phyloP scores from a whole-genome alignment of 768 basidiomycete species.

The Pisolithus microcarpus region DNA sequence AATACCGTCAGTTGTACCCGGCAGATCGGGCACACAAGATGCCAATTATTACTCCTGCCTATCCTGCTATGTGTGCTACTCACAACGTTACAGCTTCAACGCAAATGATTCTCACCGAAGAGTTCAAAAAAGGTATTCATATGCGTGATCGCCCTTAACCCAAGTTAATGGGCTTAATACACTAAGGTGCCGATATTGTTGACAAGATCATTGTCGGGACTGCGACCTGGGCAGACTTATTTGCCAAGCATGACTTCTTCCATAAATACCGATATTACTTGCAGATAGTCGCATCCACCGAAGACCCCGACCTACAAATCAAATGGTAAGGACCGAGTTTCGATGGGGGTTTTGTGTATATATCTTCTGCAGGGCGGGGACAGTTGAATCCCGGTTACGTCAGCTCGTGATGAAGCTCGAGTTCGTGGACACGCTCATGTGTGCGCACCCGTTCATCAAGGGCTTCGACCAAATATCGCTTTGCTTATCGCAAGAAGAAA shows the following conservation, averaged over 20 bases:
- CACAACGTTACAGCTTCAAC: conserved; percentile 97
- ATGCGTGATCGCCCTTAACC: background rate
- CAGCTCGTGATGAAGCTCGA: conserved; percentile 98
- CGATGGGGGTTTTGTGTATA: conserved; percentile 7
- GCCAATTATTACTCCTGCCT: conserved; percentile 99
- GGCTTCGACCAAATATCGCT: conserved; percentile 85
- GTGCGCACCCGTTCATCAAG: conserved; percentile 94
- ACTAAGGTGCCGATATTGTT: conserved; percentile 83
- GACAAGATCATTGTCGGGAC: conserved; percentile 83
- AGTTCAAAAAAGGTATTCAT: conserved; percentile 78
- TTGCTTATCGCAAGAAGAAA: conserved; percentile 82
- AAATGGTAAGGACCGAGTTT: conserved; percentile 65
- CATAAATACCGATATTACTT: conserved; percentile 94
- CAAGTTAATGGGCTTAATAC: conserved; percentile 9
- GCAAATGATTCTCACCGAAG: conserved; percentile 91
- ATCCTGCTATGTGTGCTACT: conserved; percentile 98
- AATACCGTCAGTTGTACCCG: conserved; percentile 66
- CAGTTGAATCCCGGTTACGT: conserved; percentile 95
- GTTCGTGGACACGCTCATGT: conserved; percentile 82
- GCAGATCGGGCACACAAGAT: conserved; percentile 92
- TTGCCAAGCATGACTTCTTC: conserved; percentile 94
- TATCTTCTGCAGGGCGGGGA: conserved; percentile 60
- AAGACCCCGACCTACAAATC: conserved; percentile 72
- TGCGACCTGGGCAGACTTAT: conserved; percentile 89
- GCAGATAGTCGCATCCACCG: conserved; percentile 90